Percentiles rank a stretch among this genome's conserved stretches.
These are phyloP conservation scores for Otatea glauca DNA, from an alignment of 176 grass and related monocot species.

Conservation along the genomic window DNA sequence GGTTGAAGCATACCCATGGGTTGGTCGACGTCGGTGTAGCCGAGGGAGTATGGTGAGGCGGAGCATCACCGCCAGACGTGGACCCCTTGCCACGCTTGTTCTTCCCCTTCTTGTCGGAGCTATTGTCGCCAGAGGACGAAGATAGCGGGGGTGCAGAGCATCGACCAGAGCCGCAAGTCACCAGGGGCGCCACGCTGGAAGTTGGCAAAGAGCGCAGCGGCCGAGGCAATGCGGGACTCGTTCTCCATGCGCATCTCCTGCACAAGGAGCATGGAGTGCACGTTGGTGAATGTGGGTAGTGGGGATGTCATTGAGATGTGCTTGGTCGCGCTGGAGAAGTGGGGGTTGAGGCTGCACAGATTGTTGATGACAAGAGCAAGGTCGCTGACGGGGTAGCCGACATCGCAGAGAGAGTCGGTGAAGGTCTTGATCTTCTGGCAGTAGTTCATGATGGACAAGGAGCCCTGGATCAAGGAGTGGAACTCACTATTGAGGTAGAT, in stretches of 20 bases:
- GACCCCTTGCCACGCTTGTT: neutral
- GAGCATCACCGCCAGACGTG: neutral
- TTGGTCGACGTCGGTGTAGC: neutral
- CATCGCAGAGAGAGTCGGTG: neutral
- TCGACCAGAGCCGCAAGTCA: accelerated
- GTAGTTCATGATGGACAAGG: no score
- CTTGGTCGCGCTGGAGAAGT: neutral
- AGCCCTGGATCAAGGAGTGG: neutral
- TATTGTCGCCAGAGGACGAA: accelerated
- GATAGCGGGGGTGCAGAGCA: accelerated
- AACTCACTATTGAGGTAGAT: neutral
- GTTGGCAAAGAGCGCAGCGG: neutral
- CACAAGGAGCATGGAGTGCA: no score
- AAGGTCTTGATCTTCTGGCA: neutral
- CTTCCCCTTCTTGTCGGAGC: neutral
- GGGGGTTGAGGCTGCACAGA: neutral
- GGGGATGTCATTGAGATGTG: no score
- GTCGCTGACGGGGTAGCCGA: neutral
- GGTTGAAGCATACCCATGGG: neutral
- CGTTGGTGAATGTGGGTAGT: no score
- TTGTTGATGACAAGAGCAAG: neutral
- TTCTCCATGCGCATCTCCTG: no score
- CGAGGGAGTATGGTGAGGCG: neutral
- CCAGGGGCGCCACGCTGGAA: accelerated
- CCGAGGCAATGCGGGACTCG: no score